A percentile compares a stretch with the other conserved stretches of the same genome.
Evolutionary conservation across 2,329 filamentous ascomycete genomes (phyloP).

Genomic region (Xylariales sp.): DNA sequence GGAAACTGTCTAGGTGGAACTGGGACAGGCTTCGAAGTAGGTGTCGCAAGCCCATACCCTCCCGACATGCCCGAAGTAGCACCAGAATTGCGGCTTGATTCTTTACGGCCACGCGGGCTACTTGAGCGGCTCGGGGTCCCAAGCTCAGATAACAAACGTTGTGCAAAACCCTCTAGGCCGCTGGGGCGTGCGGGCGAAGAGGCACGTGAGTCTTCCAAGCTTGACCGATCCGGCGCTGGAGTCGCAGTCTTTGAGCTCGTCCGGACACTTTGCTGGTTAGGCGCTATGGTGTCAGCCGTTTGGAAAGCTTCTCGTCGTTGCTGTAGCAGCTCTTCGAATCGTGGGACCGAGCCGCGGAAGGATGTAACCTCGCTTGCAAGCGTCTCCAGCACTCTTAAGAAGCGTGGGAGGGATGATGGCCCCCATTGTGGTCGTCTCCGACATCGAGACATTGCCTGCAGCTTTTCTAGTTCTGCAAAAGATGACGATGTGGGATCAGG

Average conservation of each 20-base stretch:
- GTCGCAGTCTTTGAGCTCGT: constrained; percentile 20
- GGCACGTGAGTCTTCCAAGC: constrained; percentile 41
- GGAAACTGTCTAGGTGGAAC: constrained; percentile 40
- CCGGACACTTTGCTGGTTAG: constrained; percentile 28
- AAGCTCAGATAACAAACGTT: constrained; percentile 57
- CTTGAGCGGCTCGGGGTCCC: constrained; percentile 47
- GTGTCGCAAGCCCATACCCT: constrained; percentile 26
- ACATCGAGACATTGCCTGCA: constrained; percentile 46
- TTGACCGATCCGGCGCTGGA: constrained; percentile 34
- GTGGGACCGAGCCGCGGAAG: constrained; percentile 61
- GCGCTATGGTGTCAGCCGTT: constrained; percentile 47
- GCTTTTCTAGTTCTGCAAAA: constrained; percentile 36
- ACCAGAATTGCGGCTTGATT: constrained; percentile 30
- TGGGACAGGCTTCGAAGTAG: constrained; percentile 29
- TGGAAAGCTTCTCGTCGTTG: constrained; percentile 61
- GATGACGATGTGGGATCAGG: constrained; percentile 16
- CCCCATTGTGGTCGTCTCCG: constrained; percentile 50
- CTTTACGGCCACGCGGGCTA: constrained; percentile 47
- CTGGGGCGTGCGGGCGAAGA: constrained; percentile 50
- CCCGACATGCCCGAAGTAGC: constrained; percentile 21
- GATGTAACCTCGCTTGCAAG: constrained; percentile 58
- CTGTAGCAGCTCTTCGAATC: constrained; percentile 68
- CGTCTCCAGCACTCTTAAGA: constrained; percentile 53
- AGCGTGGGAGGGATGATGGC: constrained; percentile 42
- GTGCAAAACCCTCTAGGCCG: constrained; percentile 56